phyloP scores from a whole-genome alignment of 2,329 filamentous ascomycete species.

The Microsporum audouinii region DNA sequence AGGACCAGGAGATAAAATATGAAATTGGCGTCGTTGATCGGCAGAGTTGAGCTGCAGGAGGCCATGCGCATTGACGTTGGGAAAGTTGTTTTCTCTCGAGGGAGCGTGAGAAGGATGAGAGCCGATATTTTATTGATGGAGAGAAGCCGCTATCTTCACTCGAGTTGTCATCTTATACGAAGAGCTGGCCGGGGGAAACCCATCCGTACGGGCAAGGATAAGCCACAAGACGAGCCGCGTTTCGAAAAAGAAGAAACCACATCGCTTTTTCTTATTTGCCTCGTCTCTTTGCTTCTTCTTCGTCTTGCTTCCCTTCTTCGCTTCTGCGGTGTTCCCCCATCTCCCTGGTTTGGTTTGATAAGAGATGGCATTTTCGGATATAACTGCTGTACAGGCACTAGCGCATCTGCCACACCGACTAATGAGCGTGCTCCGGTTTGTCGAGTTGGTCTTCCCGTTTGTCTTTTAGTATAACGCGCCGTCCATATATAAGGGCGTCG shows the following conservation, averaged over 20 bases:
- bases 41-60: background rate
- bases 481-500: background rate
- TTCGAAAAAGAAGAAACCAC: background rate
- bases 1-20: background rate
- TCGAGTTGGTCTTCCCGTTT: background rate
- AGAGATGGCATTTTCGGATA: background rate
- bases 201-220: background rate
- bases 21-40: background rate
- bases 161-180: background rate
- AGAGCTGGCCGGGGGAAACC: background rate
- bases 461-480: too few species aligned
- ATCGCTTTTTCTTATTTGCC: background rate
- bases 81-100: background rate
- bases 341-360: background rate
- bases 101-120: background rate
- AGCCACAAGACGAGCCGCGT: background rate
- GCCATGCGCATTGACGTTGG: slow-evolving; percentile 1
- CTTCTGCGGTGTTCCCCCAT: background rate
- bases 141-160: background rate
- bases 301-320: background rate
- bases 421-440: background rate
- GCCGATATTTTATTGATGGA: background rate
- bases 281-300: background rate
- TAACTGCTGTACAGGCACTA: background rate
- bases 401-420: background rate